Evolutionary conservation across 164 flowering plant genomes (phyloP).

Genomic region (Tetracentron sinense): DNA sequence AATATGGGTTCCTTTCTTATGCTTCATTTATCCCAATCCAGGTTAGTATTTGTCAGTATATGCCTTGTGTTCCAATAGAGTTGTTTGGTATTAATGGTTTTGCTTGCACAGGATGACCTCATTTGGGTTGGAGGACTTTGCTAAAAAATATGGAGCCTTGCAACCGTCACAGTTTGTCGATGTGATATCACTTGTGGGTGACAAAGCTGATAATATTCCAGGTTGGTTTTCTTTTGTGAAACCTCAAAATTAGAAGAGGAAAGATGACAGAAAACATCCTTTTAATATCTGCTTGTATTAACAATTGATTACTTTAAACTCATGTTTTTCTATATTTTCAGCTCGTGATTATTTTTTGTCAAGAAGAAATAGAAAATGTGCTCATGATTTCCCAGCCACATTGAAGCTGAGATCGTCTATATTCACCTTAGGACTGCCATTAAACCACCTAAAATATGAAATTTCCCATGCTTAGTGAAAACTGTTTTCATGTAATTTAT

Average conservation of each 20-base stretch:
- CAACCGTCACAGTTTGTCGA: constrained; percentile 90
- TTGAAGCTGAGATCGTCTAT: neutral
- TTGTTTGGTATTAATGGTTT: constrained; percentile 5
- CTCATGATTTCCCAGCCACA: neutral
- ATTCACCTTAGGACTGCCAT: neutral
- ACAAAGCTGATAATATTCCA: constrained; percentile 86
- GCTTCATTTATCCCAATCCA: no score
- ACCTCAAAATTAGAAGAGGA: neutral
- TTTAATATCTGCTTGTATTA: no score
- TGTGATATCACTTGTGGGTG: constrained; percentile 75
- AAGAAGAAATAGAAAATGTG: neutral
- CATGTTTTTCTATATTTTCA: no score
- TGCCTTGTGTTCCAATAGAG: neutral
- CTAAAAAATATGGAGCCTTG: constrained; percentile 64
- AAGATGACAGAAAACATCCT: no score
- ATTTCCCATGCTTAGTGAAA: neutral
- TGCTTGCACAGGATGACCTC: constrained; percentile 66
- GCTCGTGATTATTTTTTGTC: neutral
- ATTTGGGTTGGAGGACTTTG: constrained; percentile 89
- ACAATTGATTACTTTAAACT: no score
- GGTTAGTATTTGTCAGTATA: no score
- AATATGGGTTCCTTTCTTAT: no score
- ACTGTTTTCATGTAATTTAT: neutral
- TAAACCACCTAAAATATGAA: neutral
- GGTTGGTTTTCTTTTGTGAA: constrained; percentile 34